Evolutionary conservation across 169 alveolate species (phyloP), one percentile per base, ranked within the genome.

Genomic region (Cryptosporidium andersoni): DNA sequence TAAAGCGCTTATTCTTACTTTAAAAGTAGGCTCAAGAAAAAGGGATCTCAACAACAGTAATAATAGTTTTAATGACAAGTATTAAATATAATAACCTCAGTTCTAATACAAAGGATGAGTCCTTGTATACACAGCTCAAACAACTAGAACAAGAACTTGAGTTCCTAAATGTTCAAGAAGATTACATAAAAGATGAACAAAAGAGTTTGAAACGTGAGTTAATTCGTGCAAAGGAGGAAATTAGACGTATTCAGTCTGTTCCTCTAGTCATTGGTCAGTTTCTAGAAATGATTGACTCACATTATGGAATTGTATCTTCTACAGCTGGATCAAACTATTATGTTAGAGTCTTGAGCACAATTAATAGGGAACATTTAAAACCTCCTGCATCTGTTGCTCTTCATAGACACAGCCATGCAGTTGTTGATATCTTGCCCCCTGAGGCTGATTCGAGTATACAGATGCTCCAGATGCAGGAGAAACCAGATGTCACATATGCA

Each of bases 241-340:
- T 97, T 66, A 97, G 96, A 88, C 92, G 99, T 49, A 97, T 98
- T 47, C 98, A 97, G 89, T 94, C 98, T 39, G 99, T 97, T 43
- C 99, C 99, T 2, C 91, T 98, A 45, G 98, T 97, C 53, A 98
- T 98, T 45, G 99, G 99, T 6, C 99, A 97, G 66, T 98, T 97
- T 93, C 90, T 95, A 74, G 99, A 98, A 88, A 96, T 98, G 94
- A 94, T 98, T 36, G 99, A 97, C 88, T 98, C 96, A 52, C 93
- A 95, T 65, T 97, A 98, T 91, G 99, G 98, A 14, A 95, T 98
- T 8, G 99, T 97, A 36, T 93, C 98, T 51, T 92, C 98, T 36
- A 95, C 99, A 9, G 97, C 98, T 12, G 99, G 99, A 6, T 92
- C 99, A 36, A 97, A 95, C 88, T 97, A 96, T 74, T 96, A 97